phyloP scores from a whole-genome alignment of 306 rosid species.

The Prunus persica region DNA sequence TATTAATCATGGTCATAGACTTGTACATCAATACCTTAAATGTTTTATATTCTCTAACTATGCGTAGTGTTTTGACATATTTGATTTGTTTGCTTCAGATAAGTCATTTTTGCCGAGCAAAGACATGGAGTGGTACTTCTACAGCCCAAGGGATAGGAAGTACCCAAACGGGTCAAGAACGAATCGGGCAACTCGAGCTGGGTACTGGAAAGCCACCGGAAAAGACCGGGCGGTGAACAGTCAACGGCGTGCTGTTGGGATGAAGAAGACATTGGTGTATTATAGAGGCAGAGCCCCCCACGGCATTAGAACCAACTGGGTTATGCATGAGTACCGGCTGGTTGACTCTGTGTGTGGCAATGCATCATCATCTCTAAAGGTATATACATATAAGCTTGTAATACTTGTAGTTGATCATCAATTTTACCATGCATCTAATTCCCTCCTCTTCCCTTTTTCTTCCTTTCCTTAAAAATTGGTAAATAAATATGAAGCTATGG shows the following conservation, averaged over 20 bases:
- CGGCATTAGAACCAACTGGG: constrained; percentile 91
- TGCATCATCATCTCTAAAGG: constrained; percentile 69
- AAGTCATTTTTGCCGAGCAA: constrained; percentile 86
- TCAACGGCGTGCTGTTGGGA: constrained; percentile 59
- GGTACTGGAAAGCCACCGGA: constrained; percentile 97
- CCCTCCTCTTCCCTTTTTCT: not conserved
- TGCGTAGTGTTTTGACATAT: not conserved
- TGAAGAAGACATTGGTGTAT: constrained; percentile 94
- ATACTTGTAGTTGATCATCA: not conserved
- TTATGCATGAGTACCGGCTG: constrained; percentile 93
- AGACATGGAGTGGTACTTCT: constrained; percentile 97
- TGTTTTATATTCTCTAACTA: not conserved
- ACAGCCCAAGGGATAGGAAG: constrained; percentile 86
- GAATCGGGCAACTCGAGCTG: constrained; percentile 80
- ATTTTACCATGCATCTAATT: not conserved
- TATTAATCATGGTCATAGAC: not conserved
- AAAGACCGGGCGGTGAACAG: constrained; percentile 79
- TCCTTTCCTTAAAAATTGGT: not conserved
- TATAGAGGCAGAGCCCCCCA: constrained; percentile 93
- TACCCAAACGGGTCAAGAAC: constrained; percentile 99
- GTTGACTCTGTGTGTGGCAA: constrained; percentile 42
- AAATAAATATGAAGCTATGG: not conserved
- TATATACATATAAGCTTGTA: constrained; percentile 9
- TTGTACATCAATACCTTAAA: no score
- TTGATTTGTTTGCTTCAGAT: constrained; percentile 32